phyloP scores from a whole-genome alignment of 2,329 filamentous ascomycete species.

The Gnomoniopsis smithogilvyi region DNA sequence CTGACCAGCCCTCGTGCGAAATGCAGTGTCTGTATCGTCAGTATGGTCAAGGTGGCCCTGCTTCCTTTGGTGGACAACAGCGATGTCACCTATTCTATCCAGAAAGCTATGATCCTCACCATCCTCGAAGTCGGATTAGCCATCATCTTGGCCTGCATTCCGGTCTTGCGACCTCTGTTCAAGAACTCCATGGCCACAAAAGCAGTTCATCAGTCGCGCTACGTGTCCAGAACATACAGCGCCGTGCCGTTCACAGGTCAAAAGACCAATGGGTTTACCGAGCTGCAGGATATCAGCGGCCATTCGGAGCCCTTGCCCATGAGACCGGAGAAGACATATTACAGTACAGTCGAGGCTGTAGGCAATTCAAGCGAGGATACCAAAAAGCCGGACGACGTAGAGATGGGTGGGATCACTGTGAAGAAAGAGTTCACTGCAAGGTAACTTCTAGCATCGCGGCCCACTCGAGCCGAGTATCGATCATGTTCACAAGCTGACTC shows the following conservation, averaged over 20 bases:
- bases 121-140: constrained; percentile 9
- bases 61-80: constrained; percentile 8
- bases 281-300: background rate
- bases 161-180: constrained; percentile 14
- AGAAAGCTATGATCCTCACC: constrained; percentile 8
- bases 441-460: background rate
- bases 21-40: constrained; percentile 14
- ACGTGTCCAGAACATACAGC: background rate
- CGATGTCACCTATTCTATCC: constrained; percentile 9
- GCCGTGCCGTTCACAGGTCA: background rate
- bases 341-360: background rate
- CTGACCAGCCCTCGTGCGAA: too few species aligned
- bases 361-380: background rate
- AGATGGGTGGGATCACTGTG: constrained; percentile 4
- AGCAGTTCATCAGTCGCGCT: background rate
- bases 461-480: background rate
- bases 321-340: background rate
- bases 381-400: background rate
- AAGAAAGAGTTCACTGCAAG: constrained; percentile 7
- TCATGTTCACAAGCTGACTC: background rate
- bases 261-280: background rate
- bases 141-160: constrained; percentile 12
- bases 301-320: background rate
- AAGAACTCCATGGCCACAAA: background rate
- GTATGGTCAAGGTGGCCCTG: constrained; percentile 10